Evolutionary conservation across 1,139 yeast genomes (phyloP), one percentile per base, ranked within the genome.

Genomic region (Sugiyamaella grinbergsii): DNA sequence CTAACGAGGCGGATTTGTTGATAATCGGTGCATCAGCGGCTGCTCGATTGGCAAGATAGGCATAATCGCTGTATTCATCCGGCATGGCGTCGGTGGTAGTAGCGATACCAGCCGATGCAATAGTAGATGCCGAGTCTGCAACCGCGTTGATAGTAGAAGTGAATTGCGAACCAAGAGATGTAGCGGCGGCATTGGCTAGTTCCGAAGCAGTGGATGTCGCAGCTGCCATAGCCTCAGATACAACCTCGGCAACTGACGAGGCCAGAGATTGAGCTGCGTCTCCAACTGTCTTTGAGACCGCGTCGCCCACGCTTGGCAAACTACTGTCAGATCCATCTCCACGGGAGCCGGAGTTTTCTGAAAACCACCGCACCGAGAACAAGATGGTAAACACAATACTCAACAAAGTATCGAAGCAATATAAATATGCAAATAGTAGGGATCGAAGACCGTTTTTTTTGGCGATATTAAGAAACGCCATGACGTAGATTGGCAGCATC

Each of bases 361-460:
- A 71, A 62, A 89, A 85, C 97, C 97, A 91, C 56, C 81, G 78
- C 51, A 77, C 75, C 13, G 84, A 77, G 65, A 93, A 90, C 67
- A 84, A 84, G 2, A 85, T 58, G 10, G 95, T 87, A 69, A 85
- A 89, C 5, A 84, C 69, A 24, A 81, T 68, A 19, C 90, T 87
- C 42, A 81, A 67, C 0, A 82, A 45, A 0, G 95, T 83, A 65
- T 91, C 98, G 16, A 79, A 52, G 2, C 80, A 64, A 65, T 83
- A 93, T 1, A 83, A 66, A 44, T 85, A 70, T 10, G 88, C 77
- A 31, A 85, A 82, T 29, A 82, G 74, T 8, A 93, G 79, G 59
- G 80, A 73, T 47, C 73, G 70, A 53, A 78, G 70, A 3, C 81
- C 73, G 15, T 70, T 71, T 26, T 83, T 81, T 45, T 66, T 68